phyloP scores from a whole-genome alignment of 1,284 basidiomycete species.

The Puccinia horiana region DNA sequence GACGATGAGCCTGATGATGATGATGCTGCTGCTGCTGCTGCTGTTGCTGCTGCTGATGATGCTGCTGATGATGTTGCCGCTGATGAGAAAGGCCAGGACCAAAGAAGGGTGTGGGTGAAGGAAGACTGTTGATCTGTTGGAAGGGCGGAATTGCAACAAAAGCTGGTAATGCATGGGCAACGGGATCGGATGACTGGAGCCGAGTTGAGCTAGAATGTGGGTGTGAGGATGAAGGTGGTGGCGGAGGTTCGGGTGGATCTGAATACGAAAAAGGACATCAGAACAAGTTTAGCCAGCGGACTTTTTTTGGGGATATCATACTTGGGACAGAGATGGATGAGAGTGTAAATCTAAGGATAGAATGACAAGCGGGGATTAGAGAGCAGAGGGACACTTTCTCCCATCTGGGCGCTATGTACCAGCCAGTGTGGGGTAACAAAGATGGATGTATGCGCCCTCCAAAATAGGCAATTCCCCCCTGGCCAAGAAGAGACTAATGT shows the following conservation, averaged over 20 bases:
- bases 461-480: neutral
- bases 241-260: neutral
- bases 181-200: conserved; percentile 20
- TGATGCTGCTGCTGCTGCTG: no score
- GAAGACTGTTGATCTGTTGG: neutral
- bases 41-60: no score
- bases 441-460: neutral
- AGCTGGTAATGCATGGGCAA: conserved; percentile 13
- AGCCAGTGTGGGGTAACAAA: no score
- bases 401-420: no score
- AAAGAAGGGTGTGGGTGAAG: neutral
- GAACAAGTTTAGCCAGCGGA: no score
- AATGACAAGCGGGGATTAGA: no score
- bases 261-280: neutral
- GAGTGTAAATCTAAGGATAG: neutral
- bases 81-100: neutral
- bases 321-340: no score
- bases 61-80: no score
- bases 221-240: neutral
- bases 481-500: neutral
- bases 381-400: no score
- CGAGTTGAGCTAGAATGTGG: neutral
- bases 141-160: neutral
- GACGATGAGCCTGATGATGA: neutral
- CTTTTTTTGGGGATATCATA: no score